phyloP scores from a whole-genome alignment of 805 yeast genomes.

The Yamadazyma takamatsuzukensis region DNA sequence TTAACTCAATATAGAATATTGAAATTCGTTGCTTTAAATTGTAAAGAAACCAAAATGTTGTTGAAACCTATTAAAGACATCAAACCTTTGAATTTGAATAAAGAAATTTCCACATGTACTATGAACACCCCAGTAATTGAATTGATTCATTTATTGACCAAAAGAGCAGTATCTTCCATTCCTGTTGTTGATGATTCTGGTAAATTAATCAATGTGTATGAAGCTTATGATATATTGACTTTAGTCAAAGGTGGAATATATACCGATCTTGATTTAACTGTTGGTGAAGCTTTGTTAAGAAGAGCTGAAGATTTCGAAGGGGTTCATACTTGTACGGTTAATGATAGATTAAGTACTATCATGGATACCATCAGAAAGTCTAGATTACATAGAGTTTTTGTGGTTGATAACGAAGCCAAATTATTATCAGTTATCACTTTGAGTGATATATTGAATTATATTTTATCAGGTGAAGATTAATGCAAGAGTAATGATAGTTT shows the following conservation, averaged over 20 bases:
- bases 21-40: constrained; percentile 92
- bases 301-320: constrained; percentile 97
- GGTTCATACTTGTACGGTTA: constrained; percentile 88
- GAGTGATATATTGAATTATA: constrained; percentile 84
- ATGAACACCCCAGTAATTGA: constrained; percentile 93
- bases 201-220: constrained; percentile 80
- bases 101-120: constrained; percentile 68
- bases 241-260: constrained; percentile 92
- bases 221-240: constrained; percentile 91
- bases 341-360: constrained; percentile 82
- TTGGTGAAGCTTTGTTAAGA: constrained; percentile 93
- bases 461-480: constrained; percentile 57
- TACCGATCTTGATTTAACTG: constrained; percentile 82
- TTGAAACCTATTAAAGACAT: constrained; percentile 71
- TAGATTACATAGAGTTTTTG: constrained; percentile 85
- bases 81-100: constrained; percentile 53
- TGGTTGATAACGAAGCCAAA: constrained; percentile 79
- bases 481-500: too few relatives aligned
- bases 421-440: constrained; percentile 83
- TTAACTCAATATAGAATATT: constrained; percentile 93
- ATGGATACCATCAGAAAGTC: constrained; percentile 91
- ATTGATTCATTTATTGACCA: constrained; percentile 77
- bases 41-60: constrained; percentile 87
- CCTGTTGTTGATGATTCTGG: constrained; percentile 84
- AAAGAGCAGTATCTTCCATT: constrained; percentile 81